These are phyloP conservation scores for Thermomyces lanuginosus DNA, from an alignment of 2,329 filamentous ascomycete species.

Conservation along the genomic window DNA sequence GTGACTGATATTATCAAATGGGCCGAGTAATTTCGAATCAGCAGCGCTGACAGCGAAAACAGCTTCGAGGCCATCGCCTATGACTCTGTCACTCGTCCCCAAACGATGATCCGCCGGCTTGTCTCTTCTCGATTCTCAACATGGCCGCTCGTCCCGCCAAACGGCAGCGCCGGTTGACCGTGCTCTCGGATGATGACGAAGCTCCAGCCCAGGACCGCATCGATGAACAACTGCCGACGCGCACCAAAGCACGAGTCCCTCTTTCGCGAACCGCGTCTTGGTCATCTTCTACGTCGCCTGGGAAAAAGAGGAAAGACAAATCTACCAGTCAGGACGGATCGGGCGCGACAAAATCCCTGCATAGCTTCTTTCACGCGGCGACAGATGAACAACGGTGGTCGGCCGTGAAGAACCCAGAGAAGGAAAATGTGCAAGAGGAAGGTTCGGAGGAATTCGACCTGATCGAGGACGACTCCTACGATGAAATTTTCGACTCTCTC, in stretches of 20 bases:
- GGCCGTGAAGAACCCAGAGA: slow-evolving; percentile 13
- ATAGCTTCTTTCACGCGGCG: slow-evolving; percentile 26
- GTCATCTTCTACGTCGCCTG: slow-evolving; percentile 15
- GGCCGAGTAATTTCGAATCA: too few species aligned
- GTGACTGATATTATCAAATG: too few species aligned
- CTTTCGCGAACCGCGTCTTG: slow-evolving; percentile 4
- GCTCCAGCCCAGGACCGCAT: background rate
- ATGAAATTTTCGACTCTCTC: slow-evolving; percentile 16
- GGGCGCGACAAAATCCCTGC: slow-evolving; percentile 22
- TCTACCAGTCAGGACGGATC: slow-evolving; percentile 6
- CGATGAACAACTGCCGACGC: background rate
- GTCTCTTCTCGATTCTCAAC: slow-evolving; percentile 1
- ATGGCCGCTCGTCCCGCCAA: slow-evolving; percentile 24
- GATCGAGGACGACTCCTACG: slow-evolving; percentile 1
- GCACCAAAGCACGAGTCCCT: background rate
- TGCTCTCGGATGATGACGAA: slow-evolving; percentile 10
- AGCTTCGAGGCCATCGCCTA: too few species aligned
- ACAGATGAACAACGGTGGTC: slow-evolving; percentile 26
- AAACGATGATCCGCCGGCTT: background rate
- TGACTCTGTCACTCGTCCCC: too few species aligned
- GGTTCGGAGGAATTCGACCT: slow-evolving; percentile 23
- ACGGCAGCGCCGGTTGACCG: slow-evolving; percentile 19
- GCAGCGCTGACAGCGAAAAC: too few species aligned
- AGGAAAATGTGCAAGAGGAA: slow-evolving; percentile 26
- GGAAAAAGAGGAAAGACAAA: slow-evolving; percentile 15